These are phyloP conservation scores for Rosa lucieae DNA, from an alignment of 306 rosid genomes.

Conservation along the genomic window DNA sequence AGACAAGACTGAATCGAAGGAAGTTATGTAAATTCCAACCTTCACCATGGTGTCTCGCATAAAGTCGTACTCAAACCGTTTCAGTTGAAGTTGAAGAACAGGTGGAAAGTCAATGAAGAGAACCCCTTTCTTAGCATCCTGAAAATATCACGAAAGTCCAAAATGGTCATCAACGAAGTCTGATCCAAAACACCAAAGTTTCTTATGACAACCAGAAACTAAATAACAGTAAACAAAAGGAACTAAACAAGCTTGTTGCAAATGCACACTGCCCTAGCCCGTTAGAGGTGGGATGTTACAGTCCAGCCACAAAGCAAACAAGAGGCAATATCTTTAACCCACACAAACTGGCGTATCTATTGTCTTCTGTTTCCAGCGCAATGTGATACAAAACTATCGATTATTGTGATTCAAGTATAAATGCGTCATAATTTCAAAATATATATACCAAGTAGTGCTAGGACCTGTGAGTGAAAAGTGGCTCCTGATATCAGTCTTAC, in stretches of 20 bases:
- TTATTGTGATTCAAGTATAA: neutral
- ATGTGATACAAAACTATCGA: neutral
- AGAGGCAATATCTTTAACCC: neutral
- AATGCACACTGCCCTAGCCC: neutral
- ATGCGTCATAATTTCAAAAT: neutral
- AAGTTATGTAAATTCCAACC: slow-evolving; percentile 50
- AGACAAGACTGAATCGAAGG: neutral
- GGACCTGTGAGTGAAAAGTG: neutral
- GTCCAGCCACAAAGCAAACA: neutral
- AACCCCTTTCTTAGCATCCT: slow-evolving; percentile 99
- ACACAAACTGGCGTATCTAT: neutral
- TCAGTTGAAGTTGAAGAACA: slow-evolving; percentile 96
- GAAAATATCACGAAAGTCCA: slow-evolving; percentile 24
- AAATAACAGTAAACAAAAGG: neutral
- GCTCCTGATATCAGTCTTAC: neutral
- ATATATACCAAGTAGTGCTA: neutral
- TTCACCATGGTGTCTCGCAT: slow-evolving; percentile 98
- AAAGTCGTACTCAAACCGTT: slow-evolving; percentile 96
- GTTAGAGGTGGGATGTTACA: neutral
- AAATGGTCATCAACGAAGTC: neutral
- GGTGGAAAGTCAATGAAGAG: slow-evolving; percentile 95
- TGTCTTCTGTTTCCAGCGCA: neutral
- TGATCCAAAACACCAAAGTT: neutral
- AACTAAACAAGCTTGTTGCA: neutral
- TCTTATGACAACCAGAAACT: neutral